phyloP scores from a whole-genome alignment of 352 stramenopile species.

The Stramenopiles sp. region DNA sequence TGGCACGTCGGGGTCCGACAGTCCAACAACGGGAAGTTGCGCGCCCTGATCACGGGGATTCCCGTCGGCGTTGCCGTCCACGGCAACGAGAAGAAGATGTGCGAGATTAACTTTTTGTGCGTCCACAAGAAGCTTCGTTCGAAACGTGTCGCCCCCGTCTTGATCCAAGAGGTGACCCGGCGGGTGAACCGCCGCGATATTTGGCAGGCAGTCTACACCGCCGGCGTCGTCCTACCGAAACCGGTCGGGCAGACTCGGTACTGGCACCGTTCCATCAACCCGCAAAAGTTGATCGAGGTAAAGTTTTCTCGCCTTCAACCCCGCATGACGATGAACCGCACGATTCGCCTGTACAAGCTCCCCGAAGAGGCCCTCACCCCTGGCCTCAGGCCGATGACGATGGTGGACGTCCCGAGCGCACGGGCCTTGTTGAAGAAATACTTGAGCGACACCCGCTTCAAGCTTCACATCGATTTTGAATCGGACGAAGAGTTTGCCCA shows the following conservation, averaged over 20 bases:
- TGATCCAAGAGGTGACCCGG: conserved; percentile 99
- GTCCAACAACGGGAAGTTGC: conserved; percentile 65
- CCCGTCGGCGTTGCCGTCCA: conserved; percentile 51
- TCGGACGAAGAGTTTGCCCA: conserved; percentile 76
- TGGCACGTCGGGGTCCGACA: conserved; percentile 88
- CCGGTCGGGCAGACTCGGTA: conserved; percentile 81
- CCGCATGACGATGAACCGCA: conserved; percentile 80
- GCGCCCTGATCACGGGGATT: conserved; percentile 90
- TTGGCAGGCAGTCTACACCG: conserved; percentile 94
- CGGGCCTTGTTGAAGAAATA: conserved; percentile 34
- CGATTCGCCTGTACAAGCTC: conserved; percentile 66
- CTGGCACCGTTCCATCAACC: conserved; percentile 88
- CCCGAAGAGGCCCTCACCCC: conserved; percentile 30
- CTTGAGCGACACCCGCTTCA: conserved; percentile 32
- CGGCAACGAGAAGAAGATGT: conserved; percentile 32
- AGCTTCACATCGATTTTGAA: conserved; percentile 56
- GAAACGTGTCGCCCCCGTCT: conserved; percentile 85
- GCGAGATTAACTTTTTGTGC: conserved; percentile 98
- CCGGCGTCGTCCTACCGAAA: conserved; percentile 82
- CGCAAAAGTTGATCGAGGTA: conserved; percentile 94
- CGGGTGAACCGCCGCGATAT: conserved; percentile 72
- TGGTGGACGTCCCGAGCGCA: conserved; percentile 40
- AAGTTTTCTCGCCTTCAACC: conserved; percentile 76
- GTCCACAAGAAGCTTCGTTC: conserved; percentile 91
- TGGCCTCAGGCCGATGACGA: conserved; percentile 36